Percentiles rank a stretch among this genome's conserved stretches.
These are phyloP conservation scores for Chaetomium fimeti DNA, from an alignment of 495 filamentous ascomycete species.

Conservation along the genomic window DNA sequence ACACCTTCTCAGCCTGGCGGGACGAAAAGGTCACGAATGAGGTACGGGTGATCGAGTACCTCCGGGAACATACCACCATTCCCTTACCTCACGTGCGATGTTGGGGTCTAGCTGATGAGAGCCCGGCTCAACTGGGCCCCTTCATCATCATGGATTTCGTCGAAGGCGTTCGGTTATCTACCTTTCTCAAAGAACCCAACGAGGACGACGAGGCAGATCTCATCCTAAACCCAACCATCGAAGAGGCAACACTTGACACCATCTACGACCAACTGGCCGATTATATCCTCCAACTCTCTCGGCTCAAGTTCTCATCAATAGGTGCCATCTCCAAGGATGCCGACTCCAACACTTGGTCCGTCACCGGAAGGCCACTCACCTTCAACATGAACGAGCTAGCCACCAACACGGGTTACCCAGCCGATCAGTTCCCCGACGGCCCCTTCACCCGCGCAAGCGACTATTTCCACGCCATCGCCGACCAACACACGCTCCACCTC, in stretches of 20 bases:
- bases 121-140: conserved; percentile 18
- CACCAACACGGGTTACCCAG: neutral
- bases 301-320: neutral
- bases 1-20: neutral
- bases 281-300: conserved; percentile 8
- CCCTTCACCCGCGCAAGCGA: neutral
- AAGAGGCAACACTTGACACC: neutral
- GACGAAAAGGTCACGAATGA: conserved; percentile 50
- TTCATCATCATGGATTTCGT: conserved; percentile 34
- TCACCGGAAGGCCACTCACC: neutral
- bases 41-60: conserved; percentile 38
- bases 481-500: neutral
- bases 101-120: conserved; percentile 43
- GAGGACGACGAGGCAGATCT: neutral
- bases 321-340: neutral
- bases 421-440: neutral
- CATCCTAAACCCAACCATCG: neutral
- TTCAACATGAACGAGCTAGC: conserved; percentile 10
- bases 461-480: neutral
- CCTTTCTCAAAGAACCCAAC: neutral
- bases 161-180: conserved; percentile 19
- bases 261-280: conserved; percentile 12
- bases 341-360: neutral
- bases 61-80: conserved; percentile 44
- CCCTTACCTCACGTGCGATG: conserved; percentile 41